Base-by-base conservation (phyloP, 495 filamentous ascomycete genomes). In the Penicillium ochrochloron region DNA sequence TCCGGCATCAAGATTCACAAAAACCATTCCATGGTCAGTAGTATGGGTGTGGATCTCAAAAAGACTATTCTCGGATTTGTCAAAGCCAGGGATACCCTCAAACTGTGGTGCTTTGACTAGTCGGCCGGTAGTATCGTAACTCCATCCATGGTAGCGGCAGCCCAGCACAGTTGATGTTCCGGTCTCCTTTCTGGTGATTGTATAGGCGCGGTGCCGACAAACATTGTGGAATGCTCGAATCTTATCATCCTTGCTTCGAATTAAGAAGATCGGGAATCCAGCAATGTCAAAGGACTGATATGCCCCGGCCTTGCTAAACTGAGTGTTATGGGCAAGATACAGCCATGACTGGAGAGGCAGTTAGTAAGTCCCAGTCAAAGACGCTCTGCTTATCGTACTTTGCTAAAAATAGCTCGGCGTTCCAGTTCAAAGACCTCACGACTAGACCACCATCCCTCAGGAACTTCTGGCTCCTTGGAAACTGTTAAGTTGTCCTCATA, bases 111-210 rank as follows among this genome's bases (percentile, higher is more conserved):
- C 86, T 70, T 87, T 87, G 51, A 85, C 80, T 42, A 89, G 71
- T 37, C 82, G 78, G 19, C 87, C 86, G 46, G 70, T 78, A 6
- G 80, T 78, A 59, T 84, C 81, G 63, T 88, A 88, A 41, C 81
- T 83, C 86, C 87, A 89, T 27, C 86, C 86, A 70, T 89, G 87
- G 64, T 88, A 89, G 48, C 82, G 77, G 70, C 86, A 89, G 2
- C 78, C 73, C 14, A 88, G 76, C 9, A 87, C 79, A 10, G 76
- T 78, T 19, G 83, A 78, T 33, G 73, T 77, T 3, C 86, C 86
- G 5, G 69, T 69, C 37, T 84, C 77, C 37, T 80, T 82, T n/a
- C 73, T 76, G 17, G 83, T 80, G 33, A 88, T 77, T 1, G 83
- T 82, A 69, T 83, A 87, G 39, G 85, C 84, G 25, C 84, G 77